Base-by-base conservation (phyloP, 805 yeast species). In the Kuraishia borneana region DNA sequence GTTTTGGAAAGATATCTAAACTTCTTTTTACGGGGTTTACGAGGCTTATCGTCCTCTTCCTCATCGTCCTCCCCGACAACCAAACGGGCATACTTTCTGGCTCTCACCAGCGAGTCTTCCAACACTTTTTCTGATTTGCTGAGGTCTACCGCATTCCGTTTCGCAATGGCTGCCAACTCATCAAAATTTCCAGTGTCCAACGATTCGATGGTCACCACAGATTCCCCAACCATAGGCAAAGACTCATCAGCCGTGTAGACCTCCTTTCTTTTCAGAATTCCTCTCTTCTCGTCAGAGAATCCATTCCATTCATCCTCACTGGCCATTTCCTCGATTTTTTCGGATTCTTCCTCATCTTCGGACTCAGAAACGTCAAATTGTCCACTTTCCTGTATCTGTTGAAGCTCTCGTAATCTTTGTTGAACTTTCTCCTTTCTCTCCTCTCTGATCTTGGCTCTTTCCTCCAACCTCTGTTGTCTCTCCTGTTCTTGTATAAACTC, bases 1-100 rank as follows among this genome's bases (percentile, higher is more conserved):
- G 65, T 59, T 54, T 85, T 84, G 33, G 92, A 73, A 54, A 88
- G 66, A 47, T 88, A 89, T 58, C 96, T 74, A 50, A 87, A 87
- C 68, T 88, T 88, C 68, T 76, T 79, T 69, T 79, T 80, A 58
- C 66, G 71, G 40, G 53, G 57, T 37, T 56, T 57, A 39, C 42
- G 42, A 41, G 47, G 47, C 18, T 44, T 43, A 30, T 47, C 43
- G 8, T 48, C 46, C 42, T 55, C 54, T 22, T 47, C 50, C 35
- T 48, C 42, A 25, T 25, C 28, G 28, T 25, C 13, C 16, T 25
- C 16, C 6, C 28, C 28, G 13, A 25, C 28, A 42, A 79, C 57
- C 42, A 73, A 53, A 42, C 70, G 72, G 1, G 95, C 96, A 47
- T 89, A 87, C 50, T 83, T 74, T 46, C 79, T 74, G 2, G 96